A percentile compares a stretch with the other conserved stretches of the same genome.
Evolutionary conservation across 2,329 filamentous ascomycete species (phyloP).

Genomic region (Ophioceras dolichostomum): DNA sequence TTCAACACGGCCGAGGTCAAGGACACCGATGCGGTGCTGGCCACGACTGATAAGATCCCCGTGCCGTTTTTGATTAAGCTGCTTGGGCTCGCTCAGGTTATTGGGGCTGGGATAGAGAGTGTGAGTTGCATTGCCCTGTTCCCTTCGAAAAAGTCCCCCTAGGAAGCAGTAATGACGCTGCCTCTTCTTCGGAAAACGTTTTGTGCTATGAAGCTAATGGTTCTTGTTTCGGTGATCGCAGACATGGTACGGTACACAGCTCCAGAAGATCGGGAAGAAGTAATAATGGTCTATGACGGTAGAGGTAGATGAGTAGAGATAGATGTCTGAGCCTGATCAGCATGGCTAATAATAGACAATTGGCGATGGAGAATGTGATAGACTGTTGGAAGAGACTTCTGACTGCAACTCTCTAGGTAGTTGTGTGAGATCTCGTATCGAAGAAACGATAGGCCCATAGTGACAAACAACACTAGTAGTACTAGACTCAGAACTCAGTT

Average conservation of each 20-base stretch:
- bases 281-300: no score
- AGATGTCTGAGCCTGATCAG: no score
- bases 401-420: no score
- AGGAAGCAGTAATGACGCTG: background rate
- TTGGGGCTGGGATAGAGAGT: background rate
- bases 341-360: no score
- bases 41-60: slow-evolving; percentile 8
- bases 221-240: no score
- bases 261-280: background rate
- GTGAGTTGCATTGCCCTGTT: background rate
- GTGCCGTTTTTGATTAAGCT: slow-evolving; percentile 1
- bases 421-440: no score
- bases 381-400: no score
- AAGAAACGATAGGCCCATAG: no score
- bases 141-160: background rate
- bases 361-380: no score
- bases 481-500: no score
- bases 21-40: slow-evolving; percentile 20
- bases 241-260: background rate
- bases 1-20: slow-evolving; percentile 20
- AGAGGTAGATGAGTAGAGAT: no score
- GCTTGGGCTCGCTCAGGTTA: background rate
- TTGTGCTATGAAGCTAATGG: background rate
- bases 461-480: no score
- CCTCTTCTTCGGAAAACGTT: background rate